Percentiles rank a stretch among this genome's conserved stretches.
These are phyloP conservation scores for Beauveria bassiana DNA, from an alignment of 2,329 filamentous ascomycete species.

Conservation along the genomic window DNA sequence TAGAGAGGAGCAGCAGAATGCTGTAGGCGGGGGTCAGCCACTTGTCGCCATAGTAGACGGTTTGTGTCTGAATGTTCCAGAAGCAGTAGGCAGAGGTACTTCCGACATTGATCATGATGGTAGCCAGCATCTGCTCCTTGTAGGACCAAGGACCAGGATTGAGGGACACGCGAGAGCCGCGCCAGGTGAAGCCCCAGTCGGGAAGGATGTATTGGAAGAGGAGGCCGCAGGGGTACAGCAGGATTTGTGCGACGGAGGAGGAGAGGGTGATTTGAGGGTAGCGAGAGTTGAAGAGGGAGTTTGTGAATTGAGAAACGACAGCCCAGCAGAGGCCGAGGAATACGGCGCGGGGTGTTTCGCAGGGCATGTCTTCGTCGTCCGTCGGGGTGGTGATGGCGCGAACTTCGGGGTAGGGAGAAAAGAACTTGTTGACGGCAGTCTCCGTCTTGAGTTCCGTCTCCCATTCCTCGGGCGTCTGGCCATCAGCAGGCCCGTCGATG, in stretches of 20 bases:
- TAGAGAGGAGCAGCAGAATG: constrained; percentile 24
- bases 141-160: constrained; percentile 32
- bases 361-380: constrained; percentile 6
- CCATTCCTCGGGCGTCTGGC: constrained; percentile 12
- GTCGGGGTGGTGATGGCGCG: constrained; percentile 7
- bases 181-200: constrained; percentile 10
- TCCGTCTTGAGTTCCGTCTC: constrained; percentile 9
- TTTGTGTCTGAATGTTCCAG: constrained; percentile 28
- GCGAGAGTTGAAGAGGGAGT: constrained; percentile 11
- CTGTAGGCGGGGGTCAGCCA: constrained; percentile 22
- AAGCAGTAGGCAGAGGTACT: constrained; percentile 29
- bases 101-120: constrained; percentile 29
- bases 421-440: constrained; percentile 9
- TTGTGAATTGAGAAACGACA: constrained; percentile 9
- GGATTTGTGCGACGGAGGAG: constrained; percentile 6
- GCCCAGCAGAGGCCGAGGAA: constrained; percentile 8
- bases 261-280: constrained; percentile 6
- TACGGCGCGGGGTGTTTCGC: constrained; percentile 7
- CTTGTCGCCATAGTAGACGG: constrained; percentile 15
- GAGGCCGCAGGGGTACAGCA: constrained; percentile 8
- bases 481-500: constrained; percentile 14
- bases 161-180: constrained; percentile 20
- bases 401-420: constrained; percentile 10
- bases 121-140: constrained; percentile 33
- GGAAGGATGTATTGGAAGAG: not conserved